Base-by-base conservation (phyloP, 2,329 filamentous ascomycete genomes). In the Fusarium transvaalense region DNA sequence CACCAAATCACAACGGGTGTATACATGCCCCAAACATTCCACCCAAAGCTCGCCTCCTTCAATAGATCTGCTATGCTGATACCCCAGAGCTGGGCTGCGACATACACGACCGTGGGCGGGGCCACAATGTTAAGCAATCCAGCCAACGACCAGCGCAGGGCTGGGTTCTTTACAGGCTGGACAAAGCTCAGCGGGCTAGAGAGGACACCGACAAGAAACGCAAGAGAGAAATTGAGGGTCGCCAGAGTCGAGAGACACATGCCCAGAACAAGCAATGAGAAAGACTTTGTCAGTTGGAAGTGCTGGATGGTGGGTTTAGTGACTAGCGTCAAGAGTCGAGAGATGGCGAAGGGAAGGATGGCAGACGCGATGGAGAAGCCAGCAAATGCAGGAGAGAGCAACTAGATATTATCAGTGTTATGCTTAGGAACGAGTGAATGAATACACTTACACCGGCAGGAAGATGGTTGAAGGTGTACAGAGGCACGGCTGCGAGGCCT, bases 221-320 rank as follows among this genome's bases (percentile, higher is more conserved):
- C 90, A 15, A 97, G 89, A 5, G 92, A 94, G 84, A 99, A 99
- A 81, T 99, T 99, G 52, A 99, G 87, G 0, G 95, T 99, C 4
- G 96, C 95, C 14, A 99, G 90, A 1, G 94, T 91, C 14, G 94
- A 94, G 68, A 99, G 89, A 74, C 93, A 94, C 83, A 97, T 92
- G 73, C 96, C 96, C 0, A 98, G 87, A 12, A 97, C 84, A 14
- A 99, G 88, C n/a, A 98, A 88, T 8, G 94, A 97, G 82, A 98
- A 94, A 60, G 91, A 96, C 77, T 97, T 94, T 68, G 94, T 89
- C 52, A 97, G 87, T 47, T 89, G 87, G 74, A 91, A 89, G 75
- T 95, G 91, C 75, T 94, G 92, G 6, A 78, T 70, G 0, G 88
- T 89, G 2, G 89, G 88, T 25, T 78, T 79, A 74, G 80, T 86